A percentile compares a stretch with the other conserved stretches of the same genome.
Evolutionary conservation across 257 asterid species (phyloP).

Genomic region (Cordia subcordata): DNA sequence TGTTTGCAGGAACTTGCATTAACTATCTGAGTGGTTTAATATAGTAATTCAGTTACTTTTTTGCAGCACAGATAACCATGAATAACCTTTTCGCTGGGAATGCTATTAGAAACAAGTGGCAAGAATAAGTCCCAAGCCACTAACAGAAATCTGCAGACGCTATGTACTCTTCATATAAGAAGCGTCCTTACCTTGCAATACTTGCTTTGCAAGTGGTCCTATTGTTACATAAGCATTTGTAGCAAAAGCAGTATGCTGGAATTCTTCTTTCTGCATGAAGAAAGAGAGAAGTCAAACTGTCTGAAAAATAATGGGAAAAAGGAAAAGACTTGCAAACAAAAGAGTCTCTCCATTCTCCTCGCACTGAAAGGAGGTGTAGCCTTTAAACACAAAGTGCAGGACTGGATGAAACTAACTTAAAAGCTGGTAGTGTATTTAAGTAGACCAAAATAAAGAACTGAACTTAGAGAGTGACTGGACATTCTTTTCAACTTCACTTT

Average conservation of each 20-base stretch:
- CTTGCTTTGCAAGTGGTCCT: conserved; percentile 80
- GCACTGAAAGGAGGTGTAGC: no score
- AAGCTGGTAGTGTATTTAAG: no score
- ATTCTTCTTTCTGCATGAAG: conserved; percentile 86
- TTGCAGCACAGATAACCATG: no score
- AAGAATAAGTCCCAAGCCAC: background rate
- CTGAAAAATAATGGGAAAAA: conserved; percentile 5
- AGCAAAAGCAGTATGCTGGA: conserved; percentile 89
- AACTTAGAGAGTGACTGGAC: no score
- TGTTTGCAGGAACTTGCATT: no score
- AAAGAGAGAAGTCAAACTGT: conserved; percentile 6
- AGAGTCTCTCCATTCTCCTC: background rate
- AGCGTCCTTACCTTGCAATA: conserved; percentile 61
- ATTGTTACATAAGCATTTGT: conserved; percentile 87
- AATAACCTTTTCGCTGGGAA: background rate
- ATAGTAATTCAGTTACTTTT: no score
- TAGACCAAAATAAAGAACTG: no score
- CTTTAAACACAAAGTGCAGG: no score
- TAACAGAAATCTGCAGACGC: conserved; percentile 3
- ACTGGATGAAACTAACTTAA: no score
- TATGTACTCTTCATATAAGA: conserved; percentile 4
- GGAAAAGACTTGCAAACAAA: conserved; percentile 1
- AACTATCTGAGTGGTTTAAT: no score
- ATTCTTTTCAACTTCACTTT: no score
- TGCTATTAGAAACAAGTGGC: background rate